Conservation (phyloP, 805 yeast species). For the Saturnispora kantuleensis region DNA sequence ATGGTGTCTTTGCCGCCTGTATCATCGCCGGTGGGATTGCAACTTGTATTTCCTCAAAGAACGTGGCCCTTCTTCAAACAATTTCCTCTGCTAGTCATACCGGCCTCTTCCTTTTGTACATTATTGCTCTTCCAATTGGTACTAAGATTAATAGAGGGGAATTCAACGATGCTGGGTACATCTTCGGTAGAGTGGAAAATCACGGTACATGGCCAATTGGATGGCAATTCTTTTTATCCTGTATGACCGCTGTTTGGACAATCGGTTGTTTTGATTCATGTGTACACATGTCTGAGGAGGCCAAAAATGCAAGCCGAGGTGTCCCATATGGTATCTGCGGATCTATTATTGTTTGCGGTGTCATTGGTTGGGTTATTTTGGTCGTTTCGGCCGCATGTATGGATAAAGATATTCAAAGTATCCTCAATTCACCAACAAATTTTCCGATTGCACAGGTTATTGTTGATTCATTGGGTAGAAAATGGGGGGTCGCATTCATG, state of each 20-base stretch:
- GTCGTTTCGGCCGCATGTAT: slow-evolving; percentile 46
- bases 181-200: slow-evolving; percentile 44
- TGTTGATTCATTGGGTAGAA: slow-evolving; percentile 48
- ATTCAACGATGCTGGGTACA: slow-evolving; percentile 38
- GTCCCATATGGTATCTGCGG: slow-evolving; percentile 56
- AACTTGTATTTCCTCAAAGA: slow-evolving; percentile 46
- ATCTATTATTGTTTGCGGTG: slow-evolving; percentile 47
- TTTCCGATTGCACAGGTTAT: slow-evolving; percentile 56
- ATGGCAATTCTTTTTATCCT: slow-evolving; percentile 35
- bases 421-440: slow-evolving; percentile 38
- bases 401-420: slow-evolving; percentile 31
- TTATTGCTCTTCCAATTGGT: slow-evolving; percentile 58
- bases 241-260: slow-evolving; percentile 63
- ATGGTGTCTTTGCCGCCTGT: slow-evolving; percentile 57
- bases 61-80: slow-evolving; percentile 48
- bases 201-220: slow-evolving; percentile 47
- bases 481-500: slow-evolving; percentile 58
- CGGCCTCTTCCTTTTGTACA: slow-evolving; percentile 38
- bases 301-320: slow-evolving; percentile 47
- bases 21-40: slow-evolving; percentile 38
- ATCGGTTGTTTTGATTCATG: slow-evolving; percentile 64
- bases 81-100: slow-evolving; percentile 45
- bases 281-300: slow-evolving; percentile 65
- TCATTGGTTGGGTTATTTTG: slow-evolving; percentile 46
- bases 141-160: slow-evolving; percentile 26